A percentile compares a stretch with the other conserved stretches of the same genome.
Evolutionary conservation across 75 land plant genomes (phyloP).

Genomic region (Azolla pinnata): DNA sequence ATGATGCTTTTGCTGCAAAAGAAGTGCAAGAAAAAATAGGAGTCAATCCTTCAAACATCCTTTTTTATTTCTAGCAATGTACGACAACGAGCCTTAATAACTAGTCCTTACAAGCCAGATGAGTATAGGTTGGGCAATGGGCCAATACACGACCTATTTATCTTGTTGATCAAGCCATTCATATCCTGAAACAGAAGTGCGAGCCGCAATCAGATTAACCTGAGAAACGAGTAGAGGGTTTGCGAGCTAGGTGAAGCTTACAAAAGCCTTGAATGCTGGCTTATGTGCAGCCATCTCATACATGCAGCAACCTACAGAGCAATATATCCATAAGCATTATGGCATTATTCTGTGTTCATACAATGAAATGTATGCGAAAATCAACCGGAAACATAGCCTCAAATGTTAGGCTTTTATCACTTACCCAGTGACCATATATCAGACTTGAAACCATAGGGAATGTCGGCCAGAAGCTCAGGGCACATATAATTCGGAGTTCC

Average conservation of each 20-base stretch:
- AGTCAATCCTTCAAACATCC: conserved; percentile 6
- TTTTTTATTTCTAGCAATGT: not conserved
- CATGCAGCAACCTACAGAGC: conserved; percentile 78
- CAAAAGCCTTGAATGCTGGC: conserved; percentile 78
- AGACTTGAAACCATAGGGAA: conserved; percentile 90
- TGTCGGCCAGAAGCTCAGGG: conserved; percentile 82
- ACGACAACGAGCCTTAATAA: too few relatives aligned
- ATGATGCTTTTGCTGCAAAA: conserved; percentile 69
- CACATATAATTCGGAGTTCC: conserved; percentile 97
- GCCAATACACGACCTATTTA: conserved; percentile 67
- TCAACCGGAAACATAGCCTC: too few relatives aligned
- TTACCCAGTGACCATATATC: conserved; percentile 93
- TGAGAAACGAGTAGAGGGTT: too few relatives aligned
- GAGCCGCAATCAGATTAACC: not conserved
- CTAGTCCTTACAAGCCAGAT: conserved; percentile 45
- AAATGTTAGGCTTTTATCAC: not conserved
- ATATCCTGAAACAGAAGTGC: conserved; percentile 44
- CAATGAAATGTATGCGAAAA: too few relatives aligned
- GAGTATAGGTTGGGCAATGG: conserved; percentile 68
- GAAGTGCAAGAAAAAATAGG: not conserved
- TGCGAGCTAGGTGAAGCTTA: too few relatives aligned
- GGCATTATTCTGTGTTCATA: not conserved
- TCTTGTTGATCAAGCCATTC: conserved; percentile 70
- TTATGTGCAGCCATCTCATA: conserved; percentile 87
- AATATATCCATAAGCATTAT: not conserved